Evolutionary conservation across 306 rosid species (phyloP).

Genomic region (Sechiopsis laciniata): DNA sequence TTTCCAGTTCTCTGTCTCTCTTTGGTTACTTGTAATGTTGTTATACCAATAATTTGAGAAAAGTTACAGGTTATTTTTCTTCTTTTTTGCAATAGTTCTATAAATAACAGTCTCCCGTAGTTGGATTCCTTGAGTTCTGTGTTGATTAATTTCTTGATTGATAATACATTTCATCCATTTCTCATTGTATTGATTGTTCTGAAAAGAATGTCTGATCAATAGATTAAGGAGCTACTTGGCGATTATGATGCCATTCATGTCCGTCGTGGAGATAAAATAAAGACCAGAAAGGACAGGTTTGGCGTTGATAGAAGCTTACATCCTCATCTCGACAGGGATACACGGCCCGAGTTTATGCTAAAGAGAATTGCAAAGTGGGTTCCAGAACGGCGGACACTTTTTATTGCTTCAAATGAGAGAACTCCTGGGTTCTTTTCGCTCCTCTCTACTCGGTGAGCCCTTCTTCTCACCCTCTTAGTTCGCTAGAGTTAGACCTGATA

Average conservation of each 20-base stretch:
- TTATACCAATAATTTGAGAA: background rate
- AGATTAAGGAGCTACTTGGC: constrained; percentile 54
- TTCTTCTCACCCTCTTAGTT: constrained; percentile 23
- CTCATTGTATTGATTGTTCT: constrained; percentile 6
- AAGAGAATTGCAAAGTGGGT: constrained; percentile 78
- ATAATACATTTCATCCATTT: background rate
- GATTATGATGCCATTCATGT: constrained; percentile 88
- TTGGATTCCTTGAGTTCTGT: too few species aligned
- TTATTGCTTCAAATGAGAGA: constrained; percentile 93
- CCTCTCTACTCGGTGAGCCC: constrained; percentile 65
- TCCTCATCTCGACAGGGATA: constrained; percentile 95
- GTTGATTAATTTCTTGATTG: too few species aligned
- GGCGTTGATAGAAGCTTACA: constrained; percentile 67
- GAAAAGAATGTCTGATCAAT: constrained; percentile 20
- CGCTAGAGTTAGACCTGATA: background rate
- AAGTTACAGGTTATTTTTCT: too few species aligned
- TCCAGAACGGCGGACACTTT: constrained; percentile 71
- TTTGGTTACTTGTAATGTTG: background rate
- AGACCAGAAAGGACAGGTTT: constrained; percentile 82
- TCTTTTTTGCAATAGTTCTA: too few species aligned
- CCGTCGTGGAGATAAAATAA: constrained; percentile 93
- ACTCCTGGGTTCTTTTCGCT: constrained; percentile 78
- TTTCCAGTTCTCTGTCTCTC: constrained; percentile 9
- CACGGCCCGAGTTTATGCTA: constrained; percentile 71
- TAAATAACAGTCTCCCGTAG: too few species aligned